Evolutionary conservation across 495 filamentous ascomycete genomes (phyloP).

Genomic region (Hypoxylon fragiforme): DNA sequence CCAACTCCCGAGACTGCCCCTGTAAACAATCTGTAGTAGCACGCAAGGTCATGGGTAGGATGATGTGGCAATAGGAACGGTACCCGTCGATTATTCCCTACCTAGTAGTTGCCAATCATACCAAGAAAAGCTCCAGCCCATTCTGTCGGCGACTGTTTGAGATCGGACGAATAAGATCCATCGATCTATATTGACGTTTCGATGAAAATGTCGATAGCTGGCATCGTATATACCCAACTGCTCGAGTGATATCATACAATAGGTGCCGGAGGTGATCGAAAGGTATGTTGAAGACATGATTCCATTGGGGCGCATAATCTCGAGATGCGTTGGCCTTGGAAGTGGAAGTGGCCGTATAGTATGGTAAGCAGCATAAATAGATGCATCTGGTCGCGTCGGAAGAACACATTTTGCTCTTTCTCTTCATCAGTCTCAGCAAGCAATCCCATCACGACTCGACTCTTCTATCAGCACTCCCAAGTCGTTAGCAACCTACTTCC

Average conservation of each 20-base stretch:
- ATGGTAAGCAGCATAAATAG: constrained; percentile 32
- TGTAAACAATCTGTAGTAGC: too few relatives aligned
- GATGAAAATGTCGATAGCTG: too few relatives aligned
- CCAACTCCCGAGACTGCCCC: too few relatives aligned
- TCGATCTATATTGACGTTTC: constrained; percentile 13
- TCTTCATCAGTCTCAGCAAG: constrained; percentile 18
- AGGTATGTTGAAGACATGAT: neutral
- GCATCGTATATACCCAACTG: too few relatives aligned
- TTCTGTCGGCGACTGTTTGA: constrained; percentile 1
- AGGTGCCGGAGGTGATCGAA: neutral
- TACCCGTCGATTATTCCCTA: constrained; percentile 52
- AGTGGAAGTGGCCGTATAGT: neutral
- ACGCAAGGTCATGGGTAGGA: too few relatives aligned
- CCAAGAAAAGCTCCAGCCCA: constrained; percentile 3
- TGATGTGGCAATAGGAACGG: too few relatives aligned
- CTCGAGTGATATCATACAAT: constrained; percentile 16
- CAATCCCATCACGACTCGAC: constrained; percentile 8
- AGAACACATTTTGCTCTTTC: neutral
- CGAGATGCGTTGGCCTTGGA: neutral
- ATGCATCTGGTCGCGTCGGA: neutral
- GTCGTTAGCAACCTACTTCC: constrained; percentile 1
- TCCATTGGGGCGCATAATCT: too few relatives aligned
- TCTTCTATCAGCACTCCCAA: neutral
- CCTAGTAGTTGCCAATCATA: constrained; percentile 42
- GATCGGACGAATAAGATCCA: constrained; percentile 7